Conservation (phyloP, 306 rosid genomes). For the Trifolium subterraneum region DNA sequence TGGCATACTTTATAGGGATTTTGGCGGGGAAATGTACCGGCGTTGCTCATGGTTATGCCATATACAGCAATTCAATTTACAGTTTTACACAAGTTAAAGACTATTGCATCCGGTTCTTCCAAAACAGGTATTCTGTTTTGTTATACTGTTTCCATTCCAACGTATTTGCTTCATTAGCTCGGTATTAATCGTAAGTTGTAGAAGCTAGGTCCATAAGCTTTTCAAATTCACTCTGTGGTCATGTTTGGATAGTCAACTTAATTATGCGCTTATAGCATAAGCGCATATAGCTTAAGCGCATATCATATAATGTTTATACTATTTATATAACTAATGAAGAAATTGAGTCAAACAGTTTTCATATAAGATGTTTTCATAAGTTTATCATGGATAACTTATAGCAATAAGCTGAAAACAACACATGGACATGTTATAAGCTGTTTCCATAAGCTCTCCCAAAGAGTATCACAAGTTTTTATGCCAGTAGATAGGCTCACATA, state of each 20-base stretch:
- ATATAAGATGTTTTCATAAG: background rate
- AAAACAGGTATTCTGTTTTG: conserved; percentile 60
- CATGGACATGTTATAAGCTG: background rate
- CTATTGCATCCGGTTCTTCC: conserved; percentile 88
- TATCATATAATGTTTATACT: background rate
- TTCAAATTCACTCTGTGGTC: background rate
- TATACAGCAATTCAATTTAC: conserved; percentile 94
- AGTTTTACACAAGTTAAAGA: conserved; percentile 80
- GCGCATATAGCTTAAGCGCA: too few relatives aligned
- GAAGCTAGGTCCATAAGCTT: background rate
- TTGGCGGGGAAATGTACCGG: conserved; percentile 99
- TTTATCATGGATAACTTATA: background rate
- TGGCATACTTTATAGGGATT: conserved; percentile 67
- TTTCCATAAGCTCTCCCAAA: background rate
- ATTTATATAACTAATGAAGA: background rate
- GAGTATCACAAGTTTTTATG: background rate
- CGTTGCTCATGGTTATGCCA: conserved; percentile 98
- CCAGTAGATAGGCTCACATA: background rate
- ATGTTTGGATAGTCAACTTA: background rate
- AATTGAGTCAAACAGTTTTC: background rate
- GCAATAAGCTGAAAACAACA: background rate
- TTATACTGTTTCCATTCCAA: conserved; percentile 7
- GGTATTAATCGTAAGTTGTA: background rate
- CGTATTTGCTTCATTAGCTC: background rate
- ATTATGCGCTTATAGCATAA: too few relatives aligned